A percentile compares a stretch with the other conserved stretches of the same genome.
phyloP scores from a whole-genome alignment of 306 rosid species.

The Cucurbita argyrosperma region DNA sequence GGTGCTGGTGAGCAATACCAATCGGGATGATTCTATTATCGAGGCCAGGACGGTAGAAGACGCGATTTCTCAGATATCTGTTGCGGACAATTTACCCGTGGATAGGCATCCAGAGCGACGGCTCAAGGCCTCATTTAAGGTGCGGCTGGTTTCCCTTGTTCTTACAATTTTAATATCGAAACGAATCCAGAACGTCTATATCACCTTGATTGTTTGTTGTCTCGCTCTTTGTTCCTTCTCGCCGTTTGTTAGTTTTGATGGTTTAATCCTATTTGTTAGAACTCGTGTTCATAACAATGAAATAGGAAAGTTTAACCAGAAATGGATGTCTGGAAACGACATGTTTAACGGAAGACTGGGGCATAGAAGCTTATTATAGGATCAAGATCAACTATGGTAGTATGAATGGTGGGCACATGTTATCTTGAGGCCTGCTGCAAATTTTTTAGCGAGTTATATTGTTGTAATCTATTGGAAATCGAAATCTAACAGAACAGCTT shows the following conservation, averaged over 20 bases:
- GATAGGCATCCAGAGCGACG: slow-evolving; percentile 92
- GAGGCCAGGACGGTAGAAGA: slow-evolving; percentile 83
- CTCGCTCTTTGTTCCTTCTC: neutral
- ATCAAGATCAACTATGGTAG: neutral
- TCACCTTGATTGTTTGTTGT: neutral
- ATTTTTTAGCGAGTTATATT: neutral
- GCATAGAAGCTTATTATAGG: neutral
- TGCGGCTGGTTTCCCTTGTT: neutral
- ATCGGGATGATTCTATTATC: slow-evolving; percentile 70
- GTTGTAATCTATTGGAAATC: neutral
- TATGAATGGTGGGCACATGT: neutral
- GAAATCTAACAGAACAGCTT: neutral
- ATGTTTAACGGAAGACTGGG: neutral
- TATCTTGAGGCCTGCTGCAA: neutral
- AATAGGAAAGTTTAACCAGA: too few species aligned
- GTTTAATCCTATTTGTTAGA: neutral
- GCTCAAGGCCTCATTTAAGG: slow-evolving; percentile 95
- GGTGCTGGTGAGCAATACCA: slow-evolving; percentile 65
- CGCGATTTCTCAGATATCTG: slow-evolving; percentile 55
- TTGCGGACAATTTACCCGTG: slow-evolving; percentile 44
- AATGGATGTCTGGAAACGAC: neutral
- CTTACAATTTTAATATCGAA: neutral
- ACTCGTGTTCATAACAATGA: too few species aligned
- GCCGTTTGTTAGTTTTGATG: neutral
- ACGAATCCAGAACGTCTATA: neutral